Conservation (phyloP, 1,284 basidiomycete genomes). For the Kalmanozyma brasiliensis region DNA sequence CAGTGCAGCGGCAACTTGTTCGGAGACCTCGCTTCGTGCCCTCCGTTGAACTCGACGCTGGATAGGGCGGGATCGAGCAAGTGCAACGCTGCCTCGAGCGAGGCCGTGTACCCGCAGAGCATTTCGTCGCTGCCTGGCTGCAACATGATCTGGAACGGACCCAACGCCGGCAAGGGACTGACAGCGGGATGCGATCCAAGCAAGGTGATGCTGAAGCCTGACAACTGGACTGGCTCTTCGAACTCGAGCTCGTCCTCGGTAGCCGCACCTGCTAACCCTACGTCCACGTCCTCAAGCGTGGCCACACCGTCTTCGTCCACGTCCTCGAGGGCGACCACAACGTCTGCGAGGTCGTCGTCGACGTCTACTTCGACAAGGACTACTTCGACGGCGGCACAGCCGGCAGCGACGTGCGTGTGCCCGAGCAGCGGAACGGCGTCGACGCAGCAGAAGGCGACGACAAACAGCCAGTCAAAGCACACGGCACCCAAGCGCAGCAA, state of each 20-base stretch:
- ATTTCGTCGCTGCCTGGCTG: slow-evolving; percentile 44
- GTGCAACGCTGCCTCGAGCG: slow-evolving; percentile 17
- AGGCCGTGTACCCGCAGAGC: slow-evolving; percentile 9
- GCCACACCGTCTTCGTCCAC: background rate
- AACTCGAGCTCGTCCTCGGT: background rate
- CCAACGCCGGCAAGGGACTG: slow-evolving; percentile 39
- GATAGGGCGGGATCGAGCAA: slow-evolving; percentile 9
- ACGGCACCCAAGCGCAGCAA: too few species aligned
- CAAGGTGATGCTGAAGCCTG: slow-evolving; percentile 34
- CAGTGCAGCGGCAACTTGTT: slow-evolving; percentile 70
- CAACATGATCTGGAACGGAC: slow-evolving; percentile 50
- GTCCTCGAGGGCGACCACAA: too few species aligned
- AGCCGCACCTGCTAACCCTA: background rate
- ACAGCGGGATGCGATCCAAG: slow-evolving; percentile 29
- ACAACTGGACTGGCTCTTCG: slow-evolving; percentile 2
- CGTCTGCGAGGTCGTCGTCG: too few species aligned
- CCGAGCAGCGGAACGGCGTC: too few species aligned
- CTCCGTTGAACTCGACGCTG: slow-evolving; percentile 39
- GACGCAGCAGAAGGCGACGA: too few species aligned
- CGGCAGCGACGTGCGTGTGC: too few species aligned
- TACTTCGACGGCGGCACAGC: too few species aligned
- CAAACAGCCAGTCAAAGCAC: too few species aligned
- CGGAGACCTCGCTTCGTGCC: slow-evolving; percentile 70
- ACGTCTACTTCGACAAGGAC: too few species aligned
- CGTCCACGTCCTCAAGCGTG: background rate